Base-by-base conservation (phyloP, 83 land plant genomes). In the Picea abies region DNA sequence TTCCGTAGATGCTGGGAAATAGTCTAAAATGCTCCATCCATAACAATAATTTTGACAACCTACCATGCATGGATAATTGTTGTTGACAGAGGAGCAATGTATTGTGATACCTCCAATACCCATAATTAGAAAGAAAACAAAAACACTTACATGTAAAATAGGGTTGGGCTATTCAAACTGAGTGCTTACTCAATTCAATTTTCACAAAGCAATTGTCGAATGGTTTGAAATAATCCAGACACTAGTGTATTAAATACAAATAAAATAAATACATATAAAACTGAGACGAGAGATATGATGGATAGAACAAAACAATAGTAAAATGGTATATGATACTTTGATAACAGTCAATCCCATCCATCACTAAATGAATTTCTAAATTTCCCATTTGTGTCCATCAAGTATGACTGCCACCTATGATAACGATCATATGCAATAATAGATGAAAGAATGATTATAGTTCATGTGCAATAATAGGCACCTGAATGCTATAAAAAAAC, bases 1-100 rank as follows among this genome's bases (percentile, higher is more conserved):
- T 84, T 96, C 99, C 90, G 91, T 88, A 11, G 99, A 96, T 61
- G 96, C 94, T 67, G 99, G 97, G 76, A 96, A 96, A 80, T 96
- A 94, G 81, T 95, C 98, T 81, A 95, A 65, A 68, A 95, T 89
- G 17, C 95, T 95, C 95, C 99, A 96, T 49, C 96, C 97, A 85
- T 91, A 94, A 78, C 97, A 94, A 83, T 94, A 91, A 69, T 91
- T 90, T 17, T 93, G 95, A 89, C 96, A 96, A 1, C 94, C 94
- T 63, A 92, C 91, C 85, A 92, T 78, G 39, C 90, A 90, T 58
- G 92, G 92, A 80, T 90, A 94, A 65, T 84, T 85, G 83, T 76
- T 86, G 81, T 86, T 90, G 68, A 89, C 69, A n/a, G 94, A 86
- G 12, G 93, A 90, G 84, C 96, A 94, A 79, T 94, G 97, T 47